phyloP scores from a whole-genome alignment of 208 protist genomes.

The Trypanosoma mega region DNA sequence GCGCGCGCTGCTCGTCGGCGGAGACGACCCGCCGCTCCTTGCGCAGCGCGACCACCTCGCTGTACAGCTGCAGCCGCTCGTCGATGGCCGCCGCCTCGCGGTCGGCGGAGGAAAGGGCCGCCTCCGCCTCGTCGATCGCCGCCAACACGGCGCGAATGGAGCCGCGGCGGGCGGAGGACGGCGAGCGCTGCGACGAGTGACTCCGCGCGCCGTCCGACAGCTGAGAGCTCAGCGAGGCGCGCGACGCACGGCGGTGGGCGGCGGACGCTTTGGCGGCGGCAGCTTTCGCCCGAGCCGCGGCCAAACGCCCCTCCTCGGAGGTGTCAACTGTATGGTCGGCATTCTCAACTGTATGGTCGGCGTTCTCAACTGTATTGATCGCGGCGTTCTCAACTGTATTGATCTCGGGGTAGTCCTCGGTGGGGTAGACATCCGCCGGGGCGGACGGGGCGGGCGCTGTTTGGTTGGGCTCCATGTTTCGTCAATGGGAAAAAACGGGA shows the following conservation, averaged over 20 bases:
- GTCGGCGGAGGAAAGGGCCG: slow-evolving; percentile 2
- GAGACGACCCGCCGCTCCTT: slow-evolving; percentile 66
- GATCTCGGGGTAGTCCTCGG: too few relatives aligned
- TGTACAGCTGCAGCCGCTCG: slow-evolving; percentile 67
- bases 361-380: too few relatives aligned
- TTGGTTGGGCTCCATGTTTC: too few relatives aligned
- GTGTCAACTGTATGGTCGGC: slow-evolving; percentile 6
- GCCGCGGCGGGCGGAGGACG: too few relatives aligned
- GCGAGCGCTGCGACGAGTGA: too few relatives aligned
- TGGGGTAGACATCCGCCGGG: too few relatives aligned
- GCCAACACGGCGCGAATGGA: neutral
- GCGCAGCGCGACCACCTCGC: slow-evolving; percentile 58
- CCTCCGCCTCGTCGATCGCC: slow-evolving; percentile 16
- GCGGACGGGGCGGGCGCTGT: too few relatives aligned
- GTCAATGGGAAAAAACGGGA: too few relatives aligned
- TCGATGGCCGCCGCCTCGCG: slow-evolving; percentile 31
- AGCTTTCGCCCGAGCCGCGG: slow-evolving; percentile 31
- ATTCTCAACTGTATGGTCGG: too few relatives aligned
- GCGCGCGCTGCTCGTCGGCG: slow-evolving; percentile 52
- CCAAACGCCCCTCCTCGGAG: slow-evolving; percentile 18
- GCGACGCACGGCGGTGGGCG: slow-evolving; percentile 26
- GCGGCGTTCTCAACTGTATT: too few relatives aligned
- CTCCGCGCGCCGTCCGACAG: neutral
- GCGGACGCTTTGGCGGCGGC: slow-evolving; percentile 31
- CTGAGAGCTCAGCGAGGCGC: neutral